phyloP scores from a whole-genome alignment of 345 rosid species.

The Arabis hirsuta region DNA sequence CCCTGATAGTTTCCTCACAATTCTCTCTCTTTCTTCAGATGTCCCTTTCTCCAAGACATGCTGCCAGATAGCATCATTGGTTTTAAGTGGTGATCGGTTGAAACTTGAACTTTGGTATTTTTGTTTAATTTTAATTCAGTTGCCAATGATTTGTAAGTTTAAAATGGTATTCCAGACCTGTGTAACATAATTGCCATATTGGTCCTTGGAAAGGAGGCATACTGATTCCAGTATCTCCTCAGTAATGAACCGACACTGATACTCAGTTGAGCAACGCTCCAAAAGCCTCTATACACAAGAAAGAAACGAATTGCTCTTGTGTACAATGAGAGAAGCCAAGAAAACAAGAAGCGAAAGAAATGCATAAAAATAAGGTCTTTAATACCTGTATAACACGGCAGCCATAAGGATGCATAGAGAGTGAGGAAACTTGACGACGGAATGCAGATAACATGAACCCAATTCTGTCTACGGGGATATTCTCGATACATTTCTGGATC shows the following conservation, averaged over 20 bases:
- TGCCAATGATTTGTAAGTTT: background rate
- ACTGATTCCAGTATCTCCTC: conserved; percentile 71
- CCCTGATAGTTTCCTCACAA: conserved; percentile 60
- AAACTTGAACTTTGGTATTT: background rate
- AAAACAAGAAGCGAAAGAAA: conserved; percentile 13
- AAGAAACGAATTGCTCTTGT: background rate
- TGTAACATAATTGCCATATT: conserved; percentile 78
- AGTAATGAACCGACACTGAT: conserved; percentile 57
- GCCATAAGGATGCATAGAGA: conserved; percentile 83
- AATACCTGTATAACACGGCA: conserved; percentile 84
- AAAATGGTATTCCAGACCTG: conserved; percentile 51
- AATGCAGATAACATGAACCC: conserved; percentile 65
- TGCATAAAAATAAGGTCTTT: background rate
- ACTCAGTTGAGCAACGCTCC: conserved; percentile 65
- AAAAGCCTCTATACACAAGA: conserved; percentile 58
- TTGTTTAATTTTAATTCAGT: background rate
- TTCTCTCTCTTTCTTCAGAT: conserved; percentile 54
- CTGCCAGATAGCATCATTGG: conserved; percentile 45
- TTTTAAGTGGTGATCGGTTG: background rate
- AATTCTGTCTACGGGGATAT: conserved; percentile 60
- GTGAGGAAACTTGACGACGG: conserved; percentile 64
- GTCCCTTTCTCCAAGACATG: conserved; percentile 72
- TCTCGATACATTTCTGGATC: conserved; percentile 81
- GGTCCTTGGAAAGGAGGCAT: conserved; percentile 66
- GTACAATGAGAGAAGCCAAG: conserved; percentile 24